Base-by-base conservation (phyloP, 1,284 basidiomycete genomes). In the Thecaphora thlaspeos region DNA sequence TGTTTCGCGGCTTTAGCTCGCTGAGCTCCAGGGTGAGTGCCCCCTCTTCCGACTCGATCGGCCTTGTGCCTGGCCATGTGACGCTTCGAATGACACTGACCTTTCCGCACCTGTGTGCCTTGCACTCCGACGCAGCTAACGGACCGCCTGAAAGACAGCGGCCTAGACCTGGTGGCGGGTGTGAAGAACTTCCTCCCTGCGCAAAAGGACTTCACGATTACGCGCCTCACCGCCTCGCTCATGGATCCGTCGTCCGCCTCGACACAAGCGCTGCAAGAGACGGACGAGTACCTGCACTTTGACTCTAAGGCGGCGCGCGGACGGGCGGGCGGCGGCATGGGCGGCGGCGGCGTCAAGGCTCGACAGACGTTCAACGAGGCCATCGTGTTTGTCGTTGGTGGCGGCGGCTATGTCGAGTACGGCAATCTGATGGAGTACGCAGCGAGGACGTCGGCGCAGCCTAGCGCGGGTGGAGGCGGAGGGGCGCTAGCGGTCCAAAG, bases 101-200 rank as follows among this genome's bases (percentile, higher is more conserved):
- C 24, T 24, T 40, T 36, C 51, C 43, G 23, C 15, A 8, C 15
- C 43, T 30, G 28, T 30, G 7, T 7, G 14, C 14, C 28, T 30
- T 30, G 7, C 21, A 23, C 39, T 42, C 19, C 56, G 3, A 51
- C 54, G 2, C 47, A 68, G 26, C 48, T 76, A 17, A 93, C 92
- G 1, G 91, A 94, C 78, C 84, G 91, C 41, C 81, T 99, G 56
- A 91, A 95, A 80, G 94, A 96, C 77, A 89, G 91, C 34, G 91
- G 91, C 21, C 80, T 84, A 68, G 94, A 98, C 77, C 82, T 98
- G 12, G 90, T 99, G 53, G 93, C 92, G 1, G 94, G 93, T 26
- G 95, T 99, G 57, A 96, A 96, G 80, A 97, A 96, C 81, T 94
- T 99, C 82, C 81, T 99, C 14, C 95, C 95, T 0, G 88, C 90